Evolutionary conservation across 192 early-diverging fungal species (phyloP), one percentile per base, ranked within the genome.

Genomic region (Radiomyces spectabilis): DNA sequence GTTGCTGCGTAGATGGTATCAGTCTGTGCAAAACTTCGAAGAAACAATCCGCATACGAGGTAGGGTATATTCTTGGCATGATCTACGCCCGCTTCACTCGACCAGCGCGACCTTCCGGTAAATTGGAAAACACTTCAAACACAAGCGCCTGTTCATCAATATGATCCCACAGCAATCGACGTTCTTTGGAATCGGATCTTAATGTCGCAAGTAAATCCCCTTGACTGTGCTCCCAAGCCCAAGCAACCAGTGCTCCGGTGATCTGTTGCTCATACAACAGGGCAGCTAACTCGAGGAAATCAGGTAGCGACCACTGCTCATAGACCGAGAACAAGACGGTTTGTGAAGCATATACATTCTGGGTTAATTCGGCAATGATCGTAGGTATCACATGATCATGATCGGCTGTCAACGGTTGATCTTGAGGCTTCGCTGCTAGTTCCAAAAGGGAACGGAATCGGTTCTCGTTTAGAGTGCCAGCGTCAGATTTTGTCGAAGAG

Each of bases 331-430:
- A 54, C 22, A 63, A 32, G n/a, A 41, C 52, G 6, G 47, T 48
- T 33, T 63, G 61, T 1, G 61, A 63, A 15, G 61, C 48, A 49
- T 63, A 63, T 1, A 55, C 38, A 16, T 55, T 50, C 24, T 50
- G 39, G 6, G 61, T 41, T 8, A 63, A 18, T 37, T 50, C 40
- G 0, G 44, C 26, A 22, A 44, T 49, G 30, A 63, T 55, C 5
- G 61, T 53, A 12, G 61, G 53, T 33, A 63, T 53, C 21, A 55
- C 30, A 51, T 63, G 61, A 43, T 55, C 45, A 24, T 63, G 53
- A n/a, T 24, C 47, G n/a, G n/a, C n/a, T n/a, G n/a, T n/a, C 12
- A 33, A 32, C 6, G 15, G 21, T 10, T 24, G 24, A 1, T 39
- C 12, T 41, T 25, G 8, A 21, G 19, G 25, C 9, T 37, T 16